phyloP scores from a whole-genome alignment of 139 green algal species.

The Chlamydomonas sphaeroides region DNA sequence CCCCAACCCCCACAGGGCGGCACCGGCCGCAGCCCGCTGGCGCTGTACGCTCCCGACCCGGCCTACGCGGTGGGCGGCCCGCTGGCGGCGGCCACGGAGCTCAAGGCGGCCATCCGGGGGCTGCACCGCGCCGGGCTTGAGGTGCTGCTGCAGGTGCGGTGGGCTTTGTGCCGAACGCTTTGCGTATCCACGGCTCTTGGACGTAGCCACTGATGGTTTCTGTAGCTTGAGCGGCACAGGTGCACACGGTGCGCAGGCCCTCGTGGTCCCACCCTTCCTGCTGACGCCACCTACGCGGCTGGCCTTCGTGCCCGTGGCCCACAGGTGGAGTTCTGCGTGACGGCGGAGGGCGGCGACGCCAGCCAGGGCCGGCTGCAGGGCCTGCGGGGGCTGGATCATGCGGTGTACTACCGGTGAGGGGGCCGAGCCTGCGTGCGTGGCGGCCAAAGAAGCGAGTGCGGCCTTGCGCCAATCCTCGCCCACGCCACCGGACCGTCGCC shows the following conservation, averaged over 20 bases:
- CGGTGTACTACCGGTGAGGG: slow-evolving; percentile 70
- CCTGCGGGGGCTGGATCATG: slow-evolving; percentile 71
- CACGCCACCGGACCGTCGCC: too few relatives aligned
- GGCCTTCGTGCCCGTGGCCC: too few relatives aligned
- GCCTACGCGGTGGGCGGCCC: slow-evolving; percentile 33
- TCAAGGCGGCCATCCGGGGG: slow-evolving; percentile 63
- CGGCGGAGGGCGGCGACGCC: slow-evolving; percentile 71
- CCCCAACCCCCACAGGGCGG: too few relatives aligned
- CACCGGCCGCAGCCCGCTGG: slow-evolving; percentile 25
- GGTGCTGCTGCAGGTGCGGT: slow-evolving; percentile 68
- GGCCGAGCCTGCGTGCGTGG: not conserved
- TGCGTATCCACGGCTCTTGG: too few relatives aligned
- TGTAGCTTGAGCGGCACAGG: too few relatives aligned
- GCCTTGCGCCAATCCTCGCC: too few relatives aligned
- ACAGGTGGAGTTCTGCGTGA: slow-evolving; percentile 85
- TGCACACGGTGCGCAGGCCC: too few relatives aligned
- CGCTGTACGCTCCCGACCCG: slow-evolving; percentile 35
- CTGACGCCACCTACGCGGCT: not conserved
- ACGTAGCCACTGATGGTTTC: too few relatives aligned
- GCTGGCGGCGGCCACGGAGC: slow-evolving; percentile 59
- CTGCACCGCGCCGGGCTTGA: slow-evolving; percentile 75
- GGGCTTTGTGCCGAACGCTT: too few relatives aligned
- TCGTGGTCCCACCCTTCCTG: too few relatives aligned
- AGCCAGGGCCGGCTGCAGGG: slow-evolving; percentile 62
- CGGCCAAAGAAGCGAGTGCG: too few relatives aligned